Evolutionary conservation across 352 stramenopile genomes (phyloP).

Genomic region (Pythium plurisporium): DNA sequence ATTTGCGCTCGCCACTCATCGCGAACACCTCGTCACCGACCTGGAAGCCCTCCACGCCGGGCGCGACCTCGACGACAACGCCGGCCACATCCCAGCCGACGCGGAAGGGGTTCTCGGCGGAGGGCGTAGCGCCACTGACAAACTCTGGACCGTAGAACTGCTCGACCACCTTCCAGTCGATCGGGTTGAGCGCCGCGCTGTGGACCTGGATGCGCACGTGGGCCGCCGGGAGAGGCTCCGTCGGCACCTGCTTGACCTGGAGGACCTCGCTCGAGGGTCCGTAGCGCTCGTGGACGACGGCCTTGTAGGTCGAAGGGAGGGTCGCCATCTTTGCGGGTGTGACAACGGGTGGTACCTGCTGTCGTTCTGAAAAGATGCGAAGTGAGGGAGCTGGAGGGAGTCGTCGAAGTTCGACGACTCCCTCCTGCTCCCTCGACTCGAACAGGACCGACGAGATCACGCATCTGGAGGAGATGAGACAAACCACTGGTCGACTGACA

Average conservation of each 20-base stretch:
- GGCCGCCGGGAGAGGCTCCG: neutral
- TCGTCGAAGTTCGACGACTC: no score
- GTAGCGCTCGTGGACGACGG: slow-evolving; percentile 5
- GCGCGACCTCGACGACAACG: slow-evolving; percentile 6
- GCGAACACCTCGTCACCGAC: slow-evolving; percentile 17
- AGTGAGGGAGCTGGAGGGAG: no score
- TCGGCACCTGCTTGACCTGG: neutral
- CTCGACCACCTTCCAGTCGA: slow-evolving; percentile 3
- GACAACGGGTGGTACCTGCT: no score
- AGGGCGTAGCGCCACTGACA: neutral
- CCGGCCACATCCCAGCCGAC: slow-evolving; percentile 11
- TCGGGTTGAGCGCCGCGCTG: slow-evolving; percentile 12
- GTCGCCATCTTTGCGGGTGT: neutral
- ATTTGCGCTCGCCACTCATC: slow-evolving; percentile 7
- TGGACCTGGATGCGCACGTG: slow-evolving; percentile 9
- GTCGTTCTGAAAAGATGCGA: no score
- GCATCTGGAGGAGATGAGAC: no score
- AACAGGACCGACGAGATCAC: neutral
- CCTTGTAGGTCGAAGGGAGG: slow-evolving; percentile 12
- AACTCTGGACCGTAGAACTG: neutral
- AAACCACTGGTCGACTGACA: no score
- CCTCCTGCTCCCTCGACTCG: neutral
- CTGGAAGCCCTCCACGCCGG: neutral
- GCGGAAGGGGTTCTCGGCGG: slow-evolving; percentile 4
- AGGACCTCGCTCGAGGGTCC: neutral